Evolutionary conservation across 352 stramenopile species (phyloP).

Genomic region (Pythium guiyangense): DNA sequence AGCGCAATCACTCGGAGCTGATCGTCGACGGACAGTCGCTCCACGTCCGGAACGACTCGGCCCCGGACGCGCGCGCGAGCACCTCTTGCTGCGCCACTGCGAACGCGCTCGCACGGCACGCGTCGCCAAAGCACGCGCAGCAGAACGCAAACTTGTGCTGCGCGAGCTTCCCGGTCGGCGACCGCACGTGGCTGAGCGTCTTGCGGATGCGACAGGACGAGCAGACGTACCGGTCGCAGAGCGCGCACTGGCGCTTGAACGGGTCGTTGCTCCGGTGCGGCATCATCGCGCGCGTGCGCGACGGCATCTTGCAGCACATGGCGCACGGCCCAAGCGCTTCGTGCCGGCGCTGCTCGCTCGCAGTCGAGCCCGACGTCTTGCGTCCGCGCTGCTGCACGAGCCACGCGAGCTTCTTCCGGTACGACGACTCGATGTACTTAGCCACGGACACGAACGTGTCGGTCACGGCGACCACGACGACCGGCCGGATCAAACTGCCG

Average conservation of each 20-base stretch:
- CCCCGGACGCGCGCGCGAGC: no score
- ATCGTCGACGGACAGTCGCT: no score
- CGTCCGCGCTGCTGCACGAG: no score
- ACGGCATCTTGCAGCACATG: no score
- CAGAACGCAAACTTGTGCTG: neutral
- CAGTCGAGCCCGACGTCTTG: no score
- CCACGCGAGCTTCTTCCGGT: conserved; percentile 14
- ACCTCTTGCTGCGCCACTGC: no score
- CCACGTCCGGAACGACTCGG: no score
- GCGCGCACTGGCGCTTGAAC: neutral
- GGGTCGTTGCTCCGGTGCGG: no score
- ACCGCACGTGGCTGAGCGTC: conserved; percentile 5
- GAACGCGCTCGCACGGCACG: neutral
- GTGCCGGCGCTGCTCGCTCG: no score
- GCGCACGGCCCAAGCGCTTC: no score
- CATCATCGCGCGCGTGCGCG: no score
- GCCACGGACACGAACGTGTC: conserved; percentile 21
- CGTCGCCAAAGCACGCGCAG: neutral
- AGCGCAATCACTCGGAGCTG: no score
- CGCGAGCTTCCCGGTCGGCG: neutral
- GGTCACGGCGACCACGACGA: conserved; percentile 24
- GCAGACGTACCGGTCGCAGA: conserved; percentile 4
- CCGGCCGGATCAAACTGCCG: conserved; percentile 22
- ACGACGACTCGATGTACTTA: conserved; percentile 11
- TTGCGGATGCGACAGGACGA: conserved; percentile 5